Conservation (phyloP, 106 monocot genomes). For the Dendrobium officinale region DNA sequence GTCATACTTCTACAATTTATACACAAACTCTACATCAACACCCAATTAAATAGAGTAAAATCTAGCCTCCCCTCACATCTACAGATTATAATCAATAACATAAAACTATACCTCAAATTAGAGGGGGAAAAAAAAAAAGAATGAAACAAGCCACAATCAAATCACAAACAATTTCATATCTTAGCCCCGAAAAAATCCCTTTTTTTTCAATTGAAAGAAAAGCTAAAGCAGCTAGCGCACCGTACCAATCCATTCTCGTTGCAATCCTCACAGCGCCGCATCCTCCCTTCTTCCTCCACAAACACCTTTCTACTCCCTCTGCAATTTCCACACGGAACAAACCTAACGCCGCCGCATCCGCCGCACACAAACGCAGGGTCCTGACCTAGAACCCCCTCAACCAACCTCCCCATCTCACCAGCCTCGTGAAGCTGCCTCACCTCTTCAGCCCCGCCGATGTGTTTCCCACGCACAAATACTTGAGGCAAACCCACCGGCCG, state of each 20-base stretch:
- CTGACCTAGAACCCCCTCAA: slow-evolving; percentile 26
- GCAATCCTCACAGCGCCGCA: slow-evolving; percentile 43
- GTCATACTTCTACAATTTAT: no score
- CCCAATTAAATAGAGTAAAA: no score
- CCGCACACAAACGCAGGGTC: slow-evolving; percentile 41
- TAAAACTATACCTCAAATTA: no score
- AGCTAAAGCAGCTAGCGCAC: slow-evolving; percentile 45
- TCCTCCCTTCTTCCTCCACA: slow-evolving; percentile 38
- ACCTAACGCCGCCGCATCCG: slow-evolving; percentile 51
- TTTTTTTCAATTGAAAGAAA: neutral
- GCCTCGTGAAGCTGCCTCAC: slow-evolving; percentile 49
- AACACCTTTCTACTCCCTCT: slow-evolving; percentile 59
- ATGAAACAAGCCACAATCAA: no score
- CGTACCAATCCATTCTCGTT: slow-evolving; percentile 81
- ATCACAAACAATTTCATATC: no score
- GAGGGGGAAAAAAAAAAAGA: no score
- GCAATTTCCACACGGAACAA: slow-evolving; percentile 54
- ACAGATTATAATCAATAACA: no score
- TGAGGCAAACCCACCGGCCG: slow-evolving; percentile 23
- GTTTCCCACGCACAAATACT: slow-evolving; percentile 23
- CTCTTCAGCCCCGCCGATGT: slow-evolving; percentile 49
- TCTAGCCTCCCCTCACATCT: no score
- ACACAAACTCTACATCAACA: no score
- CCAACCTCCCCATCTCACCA: slow-evolving; percentile 30
- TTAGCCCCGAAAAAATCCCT: no score